Evolutionary conservation across 371 early-diverging fungal species (phyloP).

Genomic region (Polyrhizophydium stewartii): DNA sequence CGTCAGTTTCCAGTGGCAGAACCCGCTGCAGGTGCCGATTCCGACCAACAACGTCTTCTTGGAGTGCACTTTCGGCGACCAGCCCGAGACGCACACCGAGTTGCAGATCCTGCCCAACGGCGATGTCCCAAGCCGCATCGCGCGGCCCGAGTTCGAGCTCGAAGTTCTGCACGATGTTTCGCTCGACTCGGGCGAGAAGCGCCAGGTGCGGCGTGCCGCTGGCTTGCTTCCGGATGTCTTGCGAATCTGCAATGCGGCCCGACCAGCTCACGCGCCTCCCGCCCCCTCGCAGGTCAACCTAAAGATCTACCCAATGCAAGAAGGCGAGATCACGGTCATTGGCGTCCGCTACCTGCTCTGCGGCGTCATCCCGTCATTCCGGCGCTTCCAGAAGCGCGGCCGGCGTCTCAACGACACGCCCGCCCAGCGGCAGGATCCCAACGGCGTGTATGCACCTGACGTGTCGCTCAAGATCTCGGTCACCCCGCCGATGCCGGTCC

Average conservation of each 20-base stretch:
- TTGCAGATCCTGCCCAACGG: conserved; percentile 8
- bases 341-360: conserved; percentile 78
- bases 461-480: conserved; percentile 68
- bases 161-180: conserved; percentile 45
- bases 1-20: conserved; percentile 56
- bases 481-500: conserved; percentile 76
- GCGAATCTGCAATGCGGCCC: background rate
- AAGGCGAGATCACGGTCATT: conserved; percentile 67
- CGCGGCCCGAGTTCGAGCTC: conserved; percentile 43
- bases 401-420: conserved; percentile 67
- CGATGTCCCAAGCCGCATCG: conserved; percentile 11
- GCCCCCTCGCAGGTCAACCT: conserved; percentile 58
- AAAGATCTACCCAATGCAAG: conserved; percentile 62
- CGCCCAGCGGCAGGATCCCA: conserved; percentile 51
- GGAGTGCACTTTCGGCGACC: conserved; percentile 14
- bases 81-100: background rate
- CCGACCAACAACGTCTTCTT: conserved; percentile 56
- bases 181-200: conserved; percentile 50
- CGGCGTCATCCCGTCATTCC: conserved; percentile 66
- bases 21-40: conserved; percentile 62
- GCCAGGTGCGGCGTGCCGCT: conserved; percentile 33
- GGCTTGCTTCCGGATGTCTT: background rate
- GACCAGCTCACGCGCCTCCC: background rate
- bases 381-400: conserved; percentile 65
- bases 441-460: conserved; percentile 61